Conservation (phyloP, 1,284 basidiomycete genomes). For the Ganoderma boninense region DNA sequence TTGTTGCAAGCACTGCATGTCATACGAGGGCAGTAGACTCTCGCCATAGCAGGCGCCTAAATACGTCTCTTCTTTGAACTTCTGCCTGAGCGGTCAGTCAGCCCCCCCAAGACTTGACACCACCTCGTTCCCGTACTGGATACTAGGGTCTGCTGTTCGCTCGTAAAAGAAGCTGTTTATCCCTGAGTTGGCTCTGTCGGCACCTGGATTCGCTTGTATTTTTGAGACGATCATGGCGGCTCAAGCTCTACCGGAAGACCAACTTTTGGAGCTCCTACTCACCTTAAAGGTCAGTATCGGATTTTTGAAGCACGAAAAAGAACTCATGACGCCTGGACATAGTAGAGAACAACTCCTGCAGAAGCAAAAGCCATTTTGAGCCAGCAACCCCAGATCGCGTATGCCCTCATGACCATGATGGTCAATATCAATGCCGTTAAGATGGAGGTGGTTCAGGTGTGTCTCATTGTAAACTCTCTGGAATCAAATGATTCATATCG, state of each 20-base stretch:
- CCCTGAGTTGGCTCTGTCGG: not conserved
- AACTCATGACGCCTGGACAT: not conserved
- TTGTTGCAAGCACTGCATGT: not conserved
- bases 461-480: slow-evolving; percentile 10
- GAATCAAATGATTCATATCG: not conserved
- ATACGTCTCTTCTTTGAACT: not conserved
- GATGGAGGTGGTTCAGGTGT: slow-evolving; percentile 75
- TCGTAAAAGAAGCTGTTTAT: not conserved
- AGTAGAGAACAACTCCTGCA: slow-evolving; percentile 75
- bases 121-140: not conserved
- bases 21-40: no score
- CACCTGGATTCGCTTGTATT: not conserved
- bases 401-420: slow-evolving; percentile 78
- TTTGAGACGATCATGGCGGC: slow-evolving; percentile 30
- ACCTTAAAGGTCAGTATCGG: slow-evolving; percentile 64
- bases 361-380: slow-evolving; percentile 74
- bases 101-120: not conserved
- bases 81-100: not conserved
- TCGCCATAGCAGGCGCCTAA: not conserved
- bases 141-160: not conserved
- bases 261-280: slow-evolving; percentile 71
- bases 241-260: slow-evolving; percentile 55
- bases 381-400: slow-evolving; percentile 76
- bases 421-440: slow-evolving; percentile 78
- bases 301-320: not conserved